Evolutionary conservation across 371 early-diverging fungal genomes (phyloP).

Genomic region (Actinomucor elegans): DNA sequence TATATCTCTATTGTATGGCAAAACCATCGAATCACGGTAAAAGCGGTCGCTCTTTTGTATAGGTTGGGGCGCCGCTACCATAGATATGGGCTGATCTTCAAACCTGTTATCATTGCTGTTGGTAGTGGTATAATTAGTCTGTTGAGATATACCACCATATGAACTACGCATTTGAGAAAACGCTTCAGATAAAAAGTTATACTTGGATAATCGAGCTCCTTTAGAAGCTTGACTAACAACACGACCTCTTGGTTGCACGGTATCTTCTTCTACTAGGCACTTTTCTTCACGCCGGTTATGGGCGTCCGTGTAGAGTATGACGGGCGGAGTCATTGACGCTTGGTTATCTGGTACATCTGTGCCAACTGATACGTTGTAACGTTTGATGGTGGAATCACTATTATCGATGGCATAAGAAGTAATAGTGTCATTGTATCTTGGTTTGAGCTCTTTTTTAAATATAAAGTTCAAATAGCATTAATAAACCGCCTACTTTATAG

Average conservation of each 20-base stretch:
- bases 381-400: neutral
- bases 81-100: neutral
- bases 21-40: neutral
- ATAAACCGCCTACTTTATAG: no score
- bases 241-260: no score
- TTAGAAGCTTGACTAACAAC: slow-evolving; percentile 4
- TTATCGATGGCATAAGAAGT: neutral
- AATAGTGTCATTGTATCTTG: no score
- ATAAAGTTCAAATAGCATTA: no score
- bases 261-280: no score
- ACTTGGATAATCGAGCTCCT: slow-evolving; percentile 43
- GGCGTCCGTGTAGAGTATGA: neutral
- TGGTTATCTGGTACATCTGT: neutral
- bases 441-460: no score
- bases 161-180: slow-evolving; percentile 33
- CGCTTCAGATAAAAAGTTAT: slow-evolving; percentile 38
- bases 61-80: neutral
- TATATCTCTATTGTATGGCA: neutral
- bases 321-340: neutral
- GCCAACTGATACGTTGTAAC: neutral
- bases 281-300: neutral
- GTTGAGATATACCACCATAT: neutral
- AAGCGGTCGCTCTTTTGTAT: neutral
- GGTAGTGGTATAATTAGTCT: no score
- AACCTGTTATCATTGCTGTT: neutral